phyloP scores from a whole-genome alignment of 768 basidiomycete genomes.

The Tulasnella sp. region DNA sequence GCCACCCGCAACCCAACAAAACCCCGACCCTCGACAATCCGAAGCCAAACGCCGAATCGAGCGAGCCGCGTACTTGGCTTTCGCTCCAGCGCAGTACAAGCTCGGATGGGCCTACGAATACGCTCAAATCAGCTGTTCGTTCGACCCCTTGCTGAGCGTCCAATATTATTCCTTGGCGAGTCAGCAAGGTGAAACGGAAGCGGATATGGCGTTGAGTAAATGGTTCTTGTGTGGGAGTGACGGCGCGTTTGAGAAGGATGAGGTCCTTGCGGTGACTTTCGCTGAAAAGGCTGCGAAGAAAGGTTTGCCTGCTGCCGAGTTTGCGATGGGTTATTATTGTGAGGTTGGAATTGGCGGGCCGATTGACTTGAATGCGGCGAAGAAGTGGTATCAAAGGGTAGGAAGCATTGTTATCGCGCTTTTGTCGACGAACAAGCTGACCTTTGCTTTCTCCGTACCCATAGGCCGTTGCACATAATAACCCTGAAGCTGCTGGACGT shows the following conservation, averaged over 20 bases:
- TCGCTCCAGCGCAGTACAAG: slow-evolving; percentile 80
- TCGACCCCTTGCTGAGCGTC: slow-evolving; percentile 82
- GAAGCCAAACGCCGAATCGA: slow-evolving; percentile 76
- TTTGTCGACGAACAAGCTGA: not conserved
- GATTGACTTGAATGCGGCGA: slow-evolving; percentile 43
- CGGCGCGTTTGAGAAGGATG: slow-evolving; percentile 75
- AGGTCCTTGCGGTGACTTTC: slow-evolving; percentile 75
- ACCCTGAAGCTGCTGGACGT: slow-evolving; percentile 69
- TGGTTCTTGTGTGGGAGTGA: slow-evolving; percentile 91
- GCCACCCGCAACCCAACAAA: slow-evolving; percentile 35
- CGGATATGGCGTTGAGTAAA: slow-evolving; percentile 93
- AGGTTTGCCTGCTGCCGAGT: slow-evolving; percentile 74
- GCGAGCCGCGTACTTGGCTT: slow-evolving; percentile 75
- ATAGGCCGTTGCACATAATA: slow-evolving; percentile 69
- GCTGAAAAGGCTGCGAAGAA: slow-evolving; percentile 67
- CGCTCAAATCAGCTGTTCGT: slow-evolving; percentile 72
- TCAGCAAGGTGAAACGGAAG: slow-evolving; percentile 82
- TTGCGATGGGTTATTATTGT: slow-evolving; percentile 91
- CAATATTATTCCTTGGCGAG: slow-evolving; percentile 82
- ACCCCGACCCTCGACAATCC: slow-evolving; percentile 37
- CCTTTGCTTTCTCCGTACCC: not conserved
- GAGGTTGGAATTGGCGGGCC: slow-evolving; percentile 83
- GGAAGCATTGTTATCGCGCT: slow-evolving; percentile 21
- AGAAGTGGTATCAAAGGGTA: slow-evolving; percentile 69
- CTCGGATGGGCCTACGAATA: slow-evolving; percentile 89